Evolutionary conservation across 768 basidiomycete species (phyloP).

Genomic region (Suillus alpinus): DNA sequence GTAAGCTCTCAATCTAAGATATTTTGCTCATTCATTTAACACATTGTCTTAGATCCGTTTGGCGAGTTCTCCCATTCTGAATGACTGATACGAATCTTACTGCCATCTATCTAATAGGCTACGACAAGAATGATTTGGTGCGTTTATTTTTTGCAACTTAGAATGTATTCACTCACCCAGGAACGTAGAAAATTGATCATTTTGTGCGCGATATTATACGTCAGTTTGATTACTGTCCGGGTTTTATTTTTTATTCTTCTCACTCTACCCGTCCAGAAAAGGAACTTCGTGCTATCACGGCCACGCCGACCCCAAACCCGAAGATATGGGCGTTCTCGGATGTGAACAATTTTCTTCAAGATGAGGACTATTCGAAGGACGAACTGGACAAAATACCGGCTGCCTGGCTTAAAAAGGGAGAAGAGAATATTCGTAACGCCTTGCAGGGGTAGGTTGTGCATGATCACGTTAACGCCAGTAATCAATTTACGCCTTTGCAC

Average conservation of each 20-base stretch:
- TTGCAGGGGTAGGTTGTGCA: neutral
- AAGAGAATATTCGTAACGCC: neutral
- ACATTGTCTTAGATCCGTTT: conserved; percentile 39
- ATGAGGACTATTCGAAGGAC: neutral
- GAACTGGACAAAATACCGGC: neutral
- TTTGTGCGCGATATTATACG: conserved; percentile 69
- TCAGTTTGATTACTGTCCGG: conserved; percentile 26
- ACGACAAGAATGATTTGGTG: conserved; percentile 72
- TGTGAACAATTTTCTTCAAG: conserved; percentile 35
- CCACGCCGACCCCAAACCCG: conserved; percentile 53
- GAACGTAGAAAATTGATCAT: conserved; percentile 56
- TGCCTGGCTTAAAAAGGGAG: neutral
- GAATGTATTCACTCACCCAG: neutral
- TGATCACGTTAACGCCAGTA: neutral
- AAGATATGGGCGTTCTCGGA: conserved; percentile 56
- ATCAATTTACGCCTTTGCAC: neutral
- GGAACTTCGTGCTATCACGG: conserved; percentile 62
- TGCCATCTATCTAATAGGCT: conserved; percentile 32
- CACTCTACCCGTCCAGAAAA: conserved; percentile 34
- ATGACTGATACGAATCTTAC: neutral
- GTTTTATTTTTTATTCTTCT: neutral
- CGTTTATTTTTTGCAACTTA: conserved; percentile 15
- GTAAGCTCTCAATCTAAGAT: conserved; percentile 36
- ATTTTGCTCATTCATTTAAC: conserved; percentile 4
- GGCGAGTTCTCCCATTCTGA: conserved; percentile 23